Evolutionary conservation across 306 rosid genomes (phyloP).

Genomic region (Aeschynomene evenia): DNA sequence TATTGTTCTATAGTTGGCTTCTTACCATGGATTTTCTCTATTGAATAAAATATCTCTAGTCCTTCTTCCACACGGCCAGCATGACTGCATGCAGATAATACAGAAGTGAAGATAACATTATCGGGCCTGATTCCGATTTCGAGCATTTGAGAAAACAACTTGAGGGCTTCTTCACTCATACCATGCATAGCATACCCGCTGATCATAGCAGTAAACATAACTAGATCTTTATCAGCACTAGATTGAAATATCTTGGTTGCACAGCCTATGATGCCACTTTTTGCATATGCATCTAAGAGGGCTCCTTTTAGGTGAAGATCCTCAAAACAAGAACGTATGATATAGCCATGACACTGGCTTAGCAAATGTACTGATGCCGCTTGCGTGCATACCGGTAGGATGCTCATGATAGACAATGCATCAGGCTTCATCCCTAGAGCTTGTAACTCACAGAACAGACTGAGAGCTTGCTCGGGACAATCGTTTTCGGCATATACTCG

Average conservation of each 20-base stretch:
- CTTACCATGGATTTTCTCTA: conserved; percentile 59
- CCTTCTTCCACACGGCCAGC: conserved; percentile 78
- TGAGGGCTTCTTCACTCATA: conserved; percentile 70
- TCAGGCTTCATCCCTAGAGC: conserved; percentile 77
- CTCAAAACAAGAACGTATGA: conserved; percentile 55
- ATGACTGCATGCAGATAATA: conserved; percentile 87
- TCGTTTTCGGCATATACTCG: conserved; percentile 74
- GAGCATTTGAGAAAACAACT: conserved; percentile 62
- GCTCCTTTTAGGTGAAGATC: conserved; percentile 66
- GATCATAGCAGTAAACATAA: conserved; percentile 83
- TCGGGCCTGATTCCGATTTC: conserved; percentile 66
- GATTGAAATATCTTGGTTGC: conserved; percentile 61
- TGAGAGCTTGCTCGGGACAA: conserved; percentile 58
- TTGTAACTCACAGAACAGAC: conserved; percentile 54
- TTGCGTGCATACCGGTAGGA: conserved; percentile 70
- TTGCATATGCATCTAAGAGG: conserved; percentile 79
- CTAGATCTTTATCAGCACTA: conserved; percentile 68
- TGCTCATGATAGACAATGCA: conserved; percentile 73
- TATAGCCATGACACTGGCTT: conserved; percentile 79
- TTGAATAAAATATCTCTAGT: conserved; percentile 65
- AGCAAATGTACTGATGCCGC: conserved; percentile 64
- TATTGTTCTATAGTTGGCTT: conserved; percentile 85
- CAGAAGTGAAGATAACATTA: conserved; percentile 64
- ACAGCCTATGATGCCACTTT: conserved; percentile 62
- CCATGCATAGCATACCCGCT: conserved; percentile 88